Evolutionary conservation across 257 asterid species (phyloP), one percentile per base, ranked within the genome.

Genomic region (Solanum pennellii): DNA sequence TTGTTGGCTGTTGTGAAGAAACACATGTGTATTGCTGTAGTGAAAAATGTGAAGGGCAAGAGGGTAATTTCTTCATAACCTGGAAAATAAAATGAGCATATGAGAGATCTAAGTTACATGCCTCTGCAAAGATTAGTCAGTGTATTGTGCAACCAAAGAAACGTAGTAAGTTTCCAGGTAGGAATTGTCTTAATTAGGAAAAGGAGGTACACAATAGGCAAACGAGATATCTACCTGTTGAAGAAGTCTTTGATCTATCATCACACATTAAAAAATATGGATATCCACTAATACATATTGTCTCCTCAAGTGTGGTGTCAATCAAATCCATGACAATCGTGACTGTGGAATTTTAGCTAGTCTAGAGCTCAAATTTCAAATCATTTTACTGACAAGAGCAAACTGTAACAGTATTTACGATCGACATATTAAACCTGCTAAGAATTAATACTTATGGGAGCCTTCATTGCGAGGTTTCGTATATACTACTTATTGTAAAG

Each of bases 121-220:
- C 37, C 37, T 35, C 37, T 4, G 6, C 37, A 35, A 35, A 35
- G 6, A 35, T 35, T 35, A 35, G 44, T 82, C 86, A 76, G 41
- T 89, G 33, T 41, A 72, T 29, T 76, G 83, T 37, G 73, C 86
- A 27, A 52, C 86, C 39, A 65, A 75, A 68, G 23, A 62, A 33
- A 82, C 72, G 80, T 8, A 13, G 21, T 83, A 86, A 69, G 35
- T 37, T 72, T 49, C 41, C 29, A 8, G 62, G 86, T 56, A 89
- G 83, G 41, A 62, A 16, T 31, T 83, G 86, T 83, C 31, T 83
- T 85, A 8, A 75, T 59, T 88, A 92, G 94, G 93, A 88, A 80
- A 94, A 90, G 89, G 83, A 82, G 92, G 92, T 91, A 25, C 80
- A 52, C 49, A 88, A 86, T 20, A 93, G 96, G 86, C 94, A 91